Base-by-base conservation (phyloP, 2,329 filamentous ascomycete genomes). In the Epicoccum nigrum region DNA sequence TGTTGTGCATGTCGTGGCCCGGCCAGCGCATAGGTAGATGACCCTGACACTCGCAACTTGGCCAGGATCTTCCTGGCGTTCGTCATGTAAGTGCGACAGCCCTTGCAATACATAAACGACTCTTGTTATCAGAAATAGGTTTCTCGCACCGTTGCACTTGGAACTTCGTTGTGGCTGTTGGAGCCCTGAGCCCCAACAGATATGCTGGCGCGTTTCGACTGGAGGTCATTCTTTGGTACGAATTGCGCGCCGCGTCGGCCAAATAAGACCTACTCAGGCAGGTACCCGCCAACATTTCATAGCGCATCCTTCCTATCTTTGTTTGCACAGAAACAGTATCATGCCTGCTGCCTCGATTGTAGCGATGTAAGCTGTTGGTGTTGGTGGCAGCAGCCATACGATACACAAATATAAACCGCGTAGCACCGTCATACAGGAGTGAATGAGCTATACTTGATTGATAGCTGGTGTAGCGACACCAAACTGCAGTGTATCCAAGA, bases 211-310 rank as follows among this genome's bases (percentile, higher is more conserved):
- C 34, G 40, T 44, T 37, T 25, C 34, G 28, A 34, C 32, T 43
- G 40, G 25, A 41, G n/a, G 16, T 28, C n/a, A 16, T 32, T 13
- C 4, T 28, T n/a, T 41, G 38, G 38, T 40, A 45, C 20, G 38
- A 40, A 27, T 16, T 38, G 34, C 19, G 19, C 31, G 15, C 30
- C 39, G 32, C 43, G 32, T 35, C 20, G 12, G 28, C 44, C 39
- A 44, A 13, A 19, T 6, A 27, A 33, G 33, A 45, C 20, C 35
- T 33, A 45, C n/a, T 40, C 15, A 35, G n/a, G 40, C 51, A 54
- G 31, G 39, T 45, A 41, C 30, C 44, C 39, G 39, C 31, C 41
- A 35, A 43, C 23, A 47, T 8, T 19, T 15, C 27, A 27, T 28
- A 21, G 23, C 15, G 15, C 34, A 31, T 25, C 13, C 27, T 42